Base-by-base conservation (phyloP, 2,329 filamentous ascomycete genomes). In the Orbilia javanica region DNA sequence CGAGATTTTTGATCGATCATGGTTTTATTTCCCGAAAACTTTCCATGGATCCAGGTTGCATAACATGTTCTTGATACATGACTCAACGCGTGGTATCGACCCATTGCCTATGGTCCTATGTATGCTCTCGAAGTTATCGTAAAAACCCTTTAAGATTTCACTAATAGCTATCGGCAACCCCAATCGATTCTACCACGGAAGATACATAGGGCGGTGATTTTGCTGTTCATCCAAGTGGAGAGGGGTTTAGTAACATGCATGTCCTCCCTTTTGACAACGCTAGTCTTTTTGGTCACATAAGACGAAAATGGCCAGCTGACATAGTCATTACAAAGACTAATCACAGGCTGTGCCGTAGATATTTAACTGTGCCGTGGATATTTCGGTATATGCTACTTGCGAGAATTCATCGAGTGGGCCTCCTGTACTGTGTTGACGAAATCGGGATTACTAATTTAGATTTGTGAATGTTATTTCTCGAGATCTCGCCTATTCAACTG, bases 281-380 rank as follows among this genome's bases (percentile, higher is more conserved):
- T 31, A 31, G 29, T 31, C 3, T 31, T 31, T 31, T n/a, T n/a
- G n/a, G 29, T 31, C 29, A 31, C 7, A 3, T 31, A 31, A 4
- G 29, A 31, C 7, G 7, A 1, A 13, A 6, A 10, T n/a, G 22
- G 34, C 8, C 6, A 27, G 4, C 36, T 63, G 29, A 63, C 57
- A 11, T n/a, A n/a, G n/a, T 63, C 55, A 25, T 62, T 62, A 20
- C 55, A 62, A 29, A 62, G 55, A 44, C n/a, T n/a, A n/a, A n/a
- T 62, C 25, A 15, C 44, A 25, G 4, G 34, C 57, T n/a, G 34
- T 6, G 39, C 36, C 36, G 11, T n/a, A n/a, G n/a, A n/a, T n/a
- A n/a, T n/a, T n/a, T n/a, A n/a, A n/a, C n/a, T n/a, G n/a, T n/a
- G n/a, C n/a, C n/a, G n/a, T n/a, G n/a, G n/a, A n/a, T n/a, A n/a